These are phyloP conservation scores for Ceratonia siliqua DNA, from an alignment of 306 rosid genomes.

Conservation along the genomic window DNA sequence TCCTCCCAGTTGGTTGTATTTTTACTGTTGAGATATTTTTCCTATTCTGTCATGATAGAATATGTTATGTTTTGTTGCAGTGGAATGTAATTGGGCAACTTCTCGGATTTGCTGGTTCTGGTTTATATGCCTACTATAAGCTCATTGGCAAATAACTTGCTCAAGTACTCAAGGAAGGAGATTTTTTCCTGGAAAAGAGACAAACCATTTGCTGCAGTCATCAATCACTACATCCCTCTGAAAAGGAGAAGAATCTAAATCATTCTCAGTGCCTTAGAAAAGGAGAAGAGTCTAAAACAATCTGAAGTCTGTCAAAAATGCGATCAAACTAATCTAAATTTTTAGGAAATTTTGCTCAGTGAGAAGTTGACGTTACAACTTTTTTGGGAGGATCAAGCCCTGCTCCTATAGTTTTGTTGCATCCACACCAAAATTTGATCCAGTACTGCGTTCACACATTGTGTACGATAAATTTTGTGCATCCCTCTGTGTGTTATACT, in stretches of 20 bases:
- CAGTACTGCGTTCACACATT: slow-evolving; percentile 18
- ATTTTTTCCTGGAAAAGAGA: slow-evolving; percentile 7
- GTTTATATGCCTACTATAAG: slow-evolving; percentile 83
- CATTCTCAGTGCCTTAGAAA: not conserved
- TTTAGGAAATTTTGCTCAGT: slow-evolving; percentile 31
- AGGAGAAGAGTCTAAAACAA: not conserved
- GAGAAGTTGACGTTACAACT: slow-evolving; percentile 8
- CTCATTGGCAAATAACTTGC: slow-evolving; percentile 63
- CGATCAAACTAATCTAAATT: slow-evolving; percentile 26
- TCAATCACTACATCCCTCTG: not conserved
- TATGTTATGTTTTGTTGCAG: slow-evolving; percentile 47
- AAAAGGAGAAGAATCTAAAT: slow-evolving; percentile 26
- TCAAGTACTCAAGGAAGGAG: slow-evolving; percentile 23
- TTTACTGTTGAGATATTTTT: not conserved
- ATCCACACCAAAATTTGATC: not conserved
- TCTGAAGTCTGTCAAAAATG: slow-evolving; percentile 20
- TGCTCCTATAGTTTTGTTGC: slow-evolving; percentile 7
- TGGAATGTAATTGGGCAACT: slow-evolving; percentile 75
- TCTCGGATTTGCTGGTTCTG: slow-evolving; percentile 83
- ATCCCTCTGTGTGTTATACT: not conserved
- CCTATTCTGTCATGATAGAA: not conserved
- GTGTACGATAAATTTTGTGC: slow-evolving; percentile 30
- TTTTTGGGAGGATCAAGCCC: not conserved
- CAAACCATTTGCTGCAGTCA: not conserved
- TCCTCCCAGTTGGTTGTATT: not conserved